Evolutionary conservation across 345 rosid genomes (phyloP), one percentile per base, ranked within the genome.

Genomic region (Citrus medica): DNA sequence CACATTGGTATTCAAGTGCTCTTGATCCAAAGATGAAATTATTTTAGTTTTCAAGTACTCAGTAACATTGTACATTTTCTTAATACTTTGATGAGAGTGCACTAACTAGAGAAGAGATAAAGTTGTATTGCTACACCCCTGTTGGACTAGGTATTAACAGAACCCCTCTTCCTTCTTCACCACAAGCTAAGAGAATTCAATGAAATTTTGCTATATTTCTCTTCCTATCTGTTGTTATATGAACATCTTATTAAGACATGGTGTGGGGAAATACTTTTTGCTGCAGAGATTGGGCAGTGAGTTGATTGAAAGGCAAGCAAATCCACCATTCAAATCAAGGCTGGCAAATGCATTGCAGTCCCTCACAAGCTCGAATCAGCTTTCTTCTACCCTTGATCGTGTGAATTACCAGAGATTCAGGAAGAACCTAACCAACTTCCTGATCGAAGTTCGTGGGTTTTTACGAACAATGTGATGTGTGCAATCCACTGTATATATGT

Each of bases 401-500:
- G 78, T 90, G 73, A 94, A 94, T 83, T 89, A 92, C 90, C 97
- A 91, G 84, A 91, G 97, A 76, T 96, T 96, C 80, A 87, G 99
- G 84, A 96, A 94, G 88, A 96, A 96, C 73, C 85, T 96, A 63
- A 89, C 84, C 84, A 86, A 67, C 83, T 96, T 96, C 84, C 87
- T 94, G 75, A 66, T 92, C n/a, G 95, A 94, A 78, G 99, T 96
- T 74, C 91, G 99, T 59, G 98, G 99, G 79, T 92, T 96, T 81
- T 80, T 96, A 76, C 88, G 90, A 80, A 91, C 91, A 67, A 84
- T 81, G 77, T 95, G 87, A 93, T 51, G 24, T 8, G 9, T 4
- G 21, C 28, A 46, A 32, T 46, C 46, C 17, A 9, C 7, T 67
- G 65, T 67, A 55, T 37, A 76, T 67, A 67, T 5, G 46, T 51